Conservation (phyloP, 83 land plant genomes). For the Thuja plicata region DNA sequence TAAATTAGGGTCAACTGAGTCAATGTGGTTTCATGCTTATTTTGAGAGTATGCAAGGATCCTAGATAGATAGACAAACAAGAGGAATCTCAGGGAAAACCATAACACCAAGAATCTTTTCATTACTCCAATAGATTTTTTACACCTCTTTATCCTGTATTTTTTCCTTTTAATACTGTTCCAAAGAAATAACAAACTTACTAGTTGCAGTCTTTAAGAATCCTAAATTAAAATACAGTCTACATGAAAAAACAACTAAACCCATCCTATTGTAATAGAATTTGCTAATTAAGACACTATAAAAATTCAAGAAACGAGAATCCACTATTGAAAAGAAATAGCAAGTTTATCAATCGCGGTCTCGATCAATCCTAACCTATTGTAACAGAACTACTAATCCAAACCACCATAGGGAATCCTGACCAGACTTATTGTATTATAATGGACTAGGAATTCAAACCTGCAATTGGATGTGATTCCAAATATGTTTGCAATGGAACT, state of each 20-base stretch:
- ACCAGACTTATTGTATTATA: background rate
- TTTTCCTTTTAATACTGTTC: background rate
- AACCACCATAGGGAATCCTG: no score
- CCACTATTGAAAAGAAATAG: background rate
- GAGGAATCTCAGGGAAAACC: background rate
- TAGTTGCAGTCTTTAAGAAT: no score
- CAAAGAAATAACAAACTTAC: background rate
- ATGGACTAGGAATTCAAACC: background rate
- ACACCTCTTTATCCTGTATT: background rate
- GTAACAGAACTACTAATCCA: background rate
- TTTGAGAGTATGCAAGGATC: background rate
- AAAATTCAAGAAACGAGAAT: background rate
- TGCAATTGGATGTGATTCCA: background rate
- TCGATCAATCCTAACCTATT: background rate
- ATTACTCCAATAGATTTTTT: background rate
- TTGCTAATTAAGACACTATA: no score
- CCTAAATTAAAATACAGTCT: no score
- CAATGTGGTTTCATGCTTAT: background rate
- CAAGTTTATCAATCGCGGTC: background rate
- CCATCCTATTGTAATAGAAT: no score
- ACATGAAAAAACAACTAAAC: no score
- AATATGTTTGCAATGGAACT: background rate
- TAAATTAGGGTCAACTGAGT: background rate
- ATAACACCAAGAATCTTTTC: background rate
- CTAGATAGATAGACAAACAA: background rate